These are phyloP conservation scores for Calonectria pteridis DNA, from an alignment of 2,329 filamentous ascomycete species.

Conservation along the genomic window DNA sequence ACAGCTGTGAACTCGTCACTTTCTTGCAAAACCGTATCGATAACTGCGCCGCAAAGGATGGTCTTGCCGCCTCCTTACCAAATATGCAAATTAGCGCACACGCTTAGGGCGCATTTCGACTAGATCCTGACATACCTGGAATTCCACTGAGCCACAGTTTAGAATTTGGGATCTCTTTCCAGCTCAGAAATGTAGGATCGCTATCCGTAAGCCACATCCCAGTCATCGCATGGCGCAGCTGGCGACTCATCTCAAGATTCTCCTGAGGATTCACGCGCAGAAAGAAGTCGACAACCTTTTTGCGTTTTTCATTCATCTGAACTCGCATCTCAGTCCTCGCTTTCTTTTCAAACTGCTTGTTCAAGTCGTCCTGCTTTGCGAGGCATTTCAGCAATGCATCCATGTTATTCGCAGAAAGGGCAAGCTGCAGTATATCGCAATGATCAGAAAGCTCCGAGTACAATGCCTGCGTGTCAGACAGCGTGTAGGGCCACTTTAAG, in stretches of 20 bases:
- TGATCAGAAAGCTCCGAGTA: neutral
- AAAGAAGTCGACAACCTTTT: neutral
- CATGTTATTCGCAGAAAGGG: conserved; percentile 6
- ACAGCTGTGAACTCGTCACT: neutral
- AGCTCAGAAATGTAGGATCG: neutral
- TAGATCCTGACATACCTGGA: neutral
- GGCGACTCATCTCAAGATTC: neutral
- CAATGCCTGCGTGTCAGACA: neutral
- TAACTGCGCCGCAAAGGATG: neutral
- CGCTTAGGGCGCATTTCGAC: neutral
- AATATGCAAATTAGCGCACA: neutral
- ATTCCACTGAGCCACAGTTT: conserved; percentile 12
- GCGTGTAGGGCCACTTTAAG: neutral
- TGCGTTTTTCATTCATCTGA: neutral
- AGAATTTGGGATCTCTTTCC: neutral
- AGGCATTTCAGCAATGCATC: conserved; percentile 9
- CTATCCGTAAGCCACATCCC: conserved; percentile 4
- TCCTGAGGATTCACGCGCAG: neutral
- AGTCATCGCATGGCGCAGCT: neutral
- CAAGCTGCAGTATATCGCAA: neutral
- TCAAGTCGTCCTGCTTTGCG: neutral
- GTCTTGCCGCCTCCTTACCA: neutral
- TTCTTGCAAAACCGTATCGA: neutral
- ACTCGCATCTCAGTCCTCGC: neutral
- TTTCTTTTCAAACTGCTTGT: neutral